Base-by-base conservation (phyloP, 495 filamentous ascomycete species). In the Trichoderma asperelloides region DNA sequence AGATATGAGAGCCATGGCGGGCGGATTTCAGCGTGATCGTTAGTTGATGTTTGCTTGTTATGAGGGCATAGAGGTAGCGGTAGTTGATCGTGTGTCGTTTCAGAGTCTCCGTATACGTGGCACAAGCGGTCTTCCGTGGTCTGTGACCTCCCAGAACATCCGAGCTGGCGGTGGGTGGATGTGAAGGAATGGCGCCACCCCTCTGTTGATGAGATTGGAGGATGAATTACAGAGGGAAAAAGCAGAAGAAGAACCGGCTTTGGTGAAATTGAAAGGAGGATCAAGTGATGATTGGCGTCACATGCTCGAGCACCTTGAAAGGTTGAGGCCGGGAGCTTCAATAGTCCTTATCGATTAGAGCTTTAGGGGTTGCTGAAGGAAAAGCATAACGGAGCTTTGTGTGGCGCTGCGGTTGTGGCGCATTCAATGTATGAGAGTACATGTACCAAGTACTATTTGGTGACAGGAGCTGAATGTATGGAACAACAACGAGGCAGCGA, bases 1-100 rank as follows among this genome's bases (percentile, higher is more conserved):
- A 9, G 90, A 91, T 70, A 97, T 79, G 69, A 95, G 79, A 51
- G 86, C 89, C 92, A 97, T 97, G 70, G 39, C 82, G 69, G 62
- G 21, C 8, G 33, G 18, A 15, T 39, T 39, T 25, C 16, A n/a
- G 1, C 12, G 30, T 8, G 62, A 1, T 33, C 3, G 23, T 13
- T 0, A 27, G 30, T 63, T 33, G 60, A n/a, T 2, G 55, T 12
- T 18, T 60, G 18, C 25, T 60, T 28, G 55, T 30, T 33, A 60
- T 33, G 9, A 7, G 55, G 0, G 55, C 25, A 37, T 37, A 8
- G 5, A 37, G 33, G 33, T 7, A 37, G 5, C 1, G 30, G 11
- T 28, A 16, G 23, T 27, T 60, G 55, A 60, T 18, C 25, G 25
- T 30, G 23, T 3, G 25, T 9, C 12, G n/a, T 21, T 55, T 55